Conservation (phyloP, 768 basidiomycete species). For the Boletus barrowsii region DNA sequence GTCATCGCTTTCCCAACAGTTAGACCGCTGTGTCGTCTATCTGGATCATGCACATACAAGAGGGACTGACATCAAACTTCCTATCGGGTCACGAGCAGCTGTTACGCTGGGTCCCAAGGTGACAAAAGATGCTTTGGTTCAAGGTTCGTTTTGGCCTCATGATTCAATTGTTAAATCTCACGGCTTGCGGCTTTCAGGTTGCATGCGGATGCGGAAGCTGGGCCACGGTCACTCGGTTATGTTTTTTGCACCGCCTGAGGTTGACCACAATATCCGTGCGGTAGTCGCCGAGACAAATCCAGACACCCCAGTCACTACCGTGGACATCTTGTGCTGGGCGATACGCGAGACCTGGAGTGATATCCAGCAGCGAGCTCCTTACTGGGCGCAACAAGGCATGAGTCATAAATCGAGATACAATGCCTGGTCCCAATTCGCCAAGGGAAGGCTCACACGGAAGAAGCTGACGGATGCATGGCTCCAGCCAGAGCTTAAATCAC, state of each 20-base stretch:
- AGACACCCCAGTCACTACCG: neutral
- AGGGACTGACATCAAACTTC: slow-evolving; percentile 37
- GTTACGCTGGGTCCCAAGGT: slow-evolving; percentile 36
- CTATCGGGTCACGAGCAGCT: slow-evolving; percentile 28
- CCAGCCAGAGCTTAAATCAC: too few species aligned
- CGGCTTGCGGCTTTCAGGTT: slow-evolving; percentile 29
- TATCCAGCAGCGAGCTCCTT: neutral
- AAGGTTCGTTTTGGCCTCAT: slow-evolving; percentile 24
- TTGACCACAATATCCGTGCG: slow-evolving; percentile 35
- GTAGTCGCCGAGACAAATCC: slow-evolving; percentile 5
- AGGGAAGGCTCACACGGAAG: neutral
- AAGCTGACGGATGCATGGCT: too few species aligned
- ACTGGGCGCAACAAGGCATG: slow-evolving; percentile 25
- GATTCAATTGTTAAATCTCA: neutral
- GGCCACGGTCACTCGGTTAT: slow-evolving; percentile 45
- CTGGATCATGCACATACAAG: slow-evolving; percentile 38
- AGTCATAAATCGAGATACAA: slow-evolving; percentile 3
- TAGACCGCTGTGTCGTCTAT: slow-evolving; percentile 33
- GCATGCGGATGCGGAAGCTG: slow-evolving; percentile 50
- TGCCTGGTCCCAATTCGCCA: slow-evolving; percentile 13
- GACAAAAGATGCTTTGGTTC: slow-evolving; percentile 32
- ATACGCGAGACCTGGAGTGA: slow-evolving; percentile 40
- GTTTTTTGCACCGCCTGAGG: slow-evolving; percentile 43
- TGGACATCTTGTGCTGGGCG: slow-evolving; percentile 41
- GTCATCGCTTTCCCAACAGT: slow-evolving; percentile 27